Base-by-base conservation (phyloP, 2,329 filamentous ascomycete species). In the Penicillium sp. region DNA sequence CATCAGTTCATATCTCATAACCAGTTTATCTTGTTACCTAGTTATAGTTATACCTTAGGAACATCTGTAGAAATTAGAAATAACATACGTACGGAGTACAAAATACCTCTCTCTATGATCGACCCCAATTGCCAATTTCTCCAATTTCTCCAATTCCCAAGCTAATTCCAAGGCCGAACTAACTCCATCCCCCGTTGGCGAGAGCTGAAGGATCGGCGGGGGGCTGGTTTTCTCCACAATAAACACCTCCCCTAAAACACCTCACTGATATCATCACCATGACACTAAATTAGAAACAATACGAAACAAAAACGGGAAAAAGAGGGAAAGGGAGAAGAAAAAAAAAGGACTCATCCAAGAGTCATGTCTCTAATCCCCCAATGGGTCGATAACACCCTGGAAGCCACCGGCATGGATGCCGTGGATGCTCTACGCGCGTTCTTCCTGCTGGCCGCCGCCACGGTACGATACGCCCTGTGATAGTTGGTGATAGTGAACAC, bases 391-490 rank as follows among this genome's bases (percentile, higher is more conserved):
- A 47, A 43, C 10, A 49, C 45, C 48, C 52, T 65, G 12, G 56
- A 63, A 49, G 54, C 54, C 31, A 59, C 58, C 9, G 60, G 58
- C 27, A 61, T 59, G 58, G 60, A 61, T 56, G 64, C 67, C 10
- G 63, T 73, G 15, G 71, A 73, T 46, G 60, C 67, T 37, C 60
- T 77, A 47, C 73, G 75, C 62, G 59, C 65, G 35, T 75, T 75
- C 63, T 78, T 75, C 56, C 53, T 77, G 55, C 61, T 73, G 48
- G 66, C 74, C 60, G 69, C 73, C 52, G 73, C 69, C 61, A 73
- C 71, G 65, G 75, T 78, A 75, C 62, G 70, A 50, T 51, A 50
- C 35, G 56, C 40, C 52, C 53, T 56, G 51, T 58, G 57, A 59
- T 57, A 62, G 59, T 50, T 52, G 54, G 51, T 58, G 57, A 59